Evolutionary conservation across 2,329 filamentous ascomycete genomes (phyloP).

Genomic region (Penicillium aurantiogriseum): DNA sequence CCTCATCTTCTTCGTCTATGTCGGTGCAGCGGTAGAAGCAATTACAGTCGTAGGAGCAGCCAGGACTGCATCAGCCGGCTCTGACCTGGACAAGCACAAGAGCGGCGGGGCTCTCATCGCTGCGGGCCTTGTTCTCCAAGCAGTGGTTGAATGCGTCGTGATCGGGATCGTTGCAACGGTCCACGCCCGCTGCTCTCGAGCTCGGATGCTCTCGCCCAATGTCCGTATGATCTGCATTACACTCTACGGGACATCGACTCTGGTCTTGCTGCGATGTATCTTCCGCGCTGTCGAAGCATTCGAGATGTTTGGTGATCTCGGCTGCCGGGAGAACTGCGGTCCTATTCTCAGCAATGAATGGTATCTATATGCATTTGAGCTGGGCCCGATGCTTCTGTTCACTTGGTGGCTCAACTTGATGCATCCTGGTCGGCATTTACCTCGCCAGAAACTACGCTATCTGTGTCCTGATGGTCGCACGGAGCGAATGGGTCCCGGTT

Average conservation of each 20-base stretch:
- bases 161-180: slow-evolving; percentile 28
- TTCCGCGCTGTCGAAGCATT: slow-evolving; percentile 39
- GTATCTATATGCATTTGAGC: slow-evolving; percentile 40
- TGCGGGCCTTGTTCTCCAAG: slow-evolving; percentile 33
- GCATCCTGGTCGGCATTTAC: slow-evolving; percentile 37
- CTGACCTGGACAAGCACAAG: slow-evolving; percentile 18
- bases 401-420: slow-evolving; percentile 38
- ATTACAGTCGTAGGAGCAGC: slow-evolving; percentile 35
- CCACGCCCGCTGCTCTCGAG: slow-evolving; percentile 22
- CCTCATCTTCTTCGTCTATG: slow-evolving; percentile 37
- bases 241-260: slow-evolving; percentile 37
- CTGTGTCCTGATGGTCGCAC: slow-evolving; percentile 29
- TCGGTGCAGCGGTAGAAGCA: slow-evolving; percentile 36
- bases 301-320: slow-evolving; percentile 20
- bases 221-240: slow-evolving; percentile 34
- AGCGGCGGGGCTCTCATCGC: slow-evolving; percentile 30
- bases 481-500: slow-evolving; percentile 35
- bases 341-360: slow-evolving; percentile 34
- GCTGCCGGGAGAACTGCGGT: slow-evolving; percentile 26
- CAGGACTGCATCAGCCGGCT: slow-evolving; percentile 20
- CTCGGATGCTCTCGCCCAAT: slow-evolving; percentile 28
- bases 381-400: slow-evolving; percentile 37
- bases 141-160: slow-evolving; percentile 31
- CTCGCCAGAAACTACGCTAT: slow-evolving; percentile 28
- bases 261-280: slow-evolving; percentile 38